These are phyloP conservation scores for Paraphaeosphaeria sporulosa DNA, from an alignment of 2,329 filamentous ascomycete species.

Conservation along the genomic window DNA sequence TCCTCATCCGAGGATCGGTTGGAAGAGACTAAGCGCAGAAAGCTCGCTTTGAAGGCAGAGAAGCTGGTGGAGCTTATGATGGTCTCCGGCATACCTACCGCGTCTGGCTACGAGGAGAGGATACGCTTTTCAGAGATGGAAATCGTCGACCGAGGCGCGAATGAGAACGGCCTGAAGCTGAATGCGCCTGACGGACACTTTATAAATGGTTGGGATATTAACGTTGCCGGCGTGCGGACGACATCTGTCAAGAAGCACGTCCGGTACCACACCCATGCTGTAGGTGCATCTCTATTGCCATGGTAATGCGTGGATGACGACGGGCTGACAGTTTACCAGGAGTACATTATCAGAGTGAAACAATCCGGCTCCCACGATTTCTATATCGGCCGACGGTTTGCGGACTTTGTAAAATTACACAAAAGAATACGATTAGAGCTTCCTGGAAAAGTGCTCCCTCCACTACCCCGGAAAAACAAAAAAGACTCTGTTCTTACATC, in stretches of 20 bases:
- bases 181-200: conserved; percentile 90
- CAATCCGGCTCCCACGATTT: conserved; percentile 76
- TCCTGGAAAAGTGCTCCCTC: conserved; percentile 86
- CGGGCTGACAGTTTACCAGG: conserved; percentile 56
- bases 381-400: conserved; percentile 85
- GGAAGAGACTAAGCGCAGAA: conserved; percentile 93
- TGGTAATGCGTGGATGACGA: background rate
- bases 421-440: conserved; percentile 82
- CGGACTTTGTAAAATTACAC: conserved; percentile 83
- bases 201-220: conserved; percentile 96
- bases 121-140: conserved; percentile 97
- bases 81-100: conserved; percentile 95
- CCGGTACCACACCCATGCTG: conserved; percentile 88
- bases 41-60: conserved; percentile 89
- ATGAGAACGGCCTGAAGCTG: conserved; percentile 86
- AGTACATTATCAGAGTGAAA: conserved; percentile 90
- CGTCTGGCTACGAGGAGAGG: conserved; percentile 95
- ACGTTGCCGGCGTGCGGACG: conserved; percentile 87
- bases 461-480: conserved; percentile 92
- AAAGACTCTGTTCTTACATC: conserved; percentile 68
- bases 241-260: conserved; percentile 84
- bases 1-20: conserved; percentile 95
- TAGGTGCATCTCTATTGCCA: conserved; percentile 54
- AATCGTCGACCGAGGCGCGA: conserved; percentile 90
- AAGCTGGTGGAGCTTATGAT: conserved; percentile 99